Evolutionary conservation across 345 rosid genomes (phyloP).

Genomic region (Hibiscus mutabilis): DNA sequence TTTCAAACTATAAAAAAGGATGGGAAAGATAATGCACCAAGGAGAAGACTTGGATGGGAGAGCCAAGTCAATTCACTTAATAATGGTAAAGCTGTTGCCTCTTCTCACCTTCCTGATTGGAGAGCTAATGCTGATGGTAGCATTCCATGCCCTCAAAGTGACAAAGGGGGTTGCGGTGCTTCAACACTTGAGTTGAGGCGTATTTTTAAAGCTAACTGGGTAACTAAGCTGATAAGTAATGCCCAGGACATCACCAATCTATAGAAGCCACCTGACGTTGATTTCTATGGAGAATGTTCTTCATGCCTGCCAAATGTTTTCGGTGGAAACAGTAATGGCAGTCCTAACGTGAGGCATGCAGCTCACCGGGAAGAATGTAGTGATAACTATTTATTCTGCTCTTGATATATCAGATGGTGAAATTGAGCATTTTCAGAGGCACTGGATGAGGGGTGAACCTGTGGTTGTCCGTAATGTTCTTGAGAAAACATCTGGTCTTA

Average conservation of each 20-base stretch:
- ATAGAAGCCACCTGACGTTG: slow-evolving; percentile 26
- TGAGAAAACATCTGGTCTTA: slow-evolving; percentile 43
- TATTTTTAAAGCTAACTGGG: slow-evolving; percentile 38
- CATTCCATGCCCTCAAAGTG: slow-evolving; percentile 60
- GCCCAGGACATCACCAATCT: slow-evolving; percentile 37
- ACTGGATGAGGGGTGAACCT: slow-evolving; percentile 59
- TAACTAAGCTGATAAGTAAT: slow-evolving; percentile 31
- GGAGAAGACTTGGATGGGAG: slow-evolving; percentile 9
- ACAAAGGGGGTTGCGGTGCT: slow-evolving; percentile 51
- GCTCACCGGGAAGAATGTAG: slow-evolving; percentile 28
- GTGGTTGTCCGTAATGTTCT: slow-evolving; percentile 42
- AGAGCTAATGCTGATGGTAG: slow-evolving; percentile 37
- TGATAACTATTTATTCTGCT: slow-evolving; percentile 48
- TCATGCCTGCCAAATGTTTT: slow-evolving; percentile 17
- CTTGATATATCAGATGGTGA: slow-evolving; percentile 23
- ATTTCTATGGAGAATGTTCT: slow-evolving; percentile 34
- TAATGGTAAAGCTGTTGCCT: neutral
- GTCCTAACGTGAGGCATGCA: slow-evolving; percentile 34
- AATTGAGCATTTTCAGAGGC: slow-evolving; percentile 43
- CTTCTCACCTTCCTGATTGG: slow-evolving; percentile 24
- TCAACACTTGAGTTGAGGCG: slow-evolving; percentile 43
- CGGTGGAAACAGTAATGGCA: neutral
- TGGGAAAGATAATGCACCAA: slow-evolving; percentile 7
- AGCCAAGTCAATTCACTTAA: neutral
- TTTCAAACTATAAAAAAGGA: slow-evolving; percentile 15